Percentiles rank a stretch among this genome's conserved stretches.
Conservation (phyloP, 768 basidiomycete genomes). For the Tephrocybe sp. region DNA sequence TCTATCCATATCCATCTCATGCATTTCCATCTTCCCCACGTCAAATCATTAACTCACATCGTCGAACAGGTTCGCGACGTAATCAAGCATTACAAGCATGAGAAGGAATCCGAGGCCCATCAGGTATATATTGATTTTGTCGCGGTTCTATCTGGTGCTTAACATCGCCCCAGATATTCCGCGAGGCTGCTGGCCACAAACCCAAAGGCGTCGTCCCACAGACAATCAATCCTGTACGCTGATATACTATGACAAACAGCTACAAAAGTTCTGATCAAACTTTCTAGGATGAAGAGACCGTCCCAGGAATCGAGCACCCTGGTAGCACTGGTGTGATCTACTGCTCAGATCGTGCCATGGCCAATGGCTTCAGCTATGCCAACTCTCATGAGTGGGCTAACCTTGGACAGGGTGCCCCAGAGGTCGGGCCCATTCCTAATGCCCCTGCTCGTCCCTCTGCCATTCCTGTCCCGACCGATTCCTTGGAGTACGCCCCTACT, state of each 20-base stretch:
- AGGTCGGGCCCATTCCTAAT: constrained; percentile 80
- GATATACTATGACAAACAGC: neutral
- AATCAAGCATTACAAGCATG: constrained; percentile 66
- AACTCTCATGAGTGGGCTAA: constrained; percentile 82
- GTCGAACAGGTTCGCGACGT: constrained; percentile 65
- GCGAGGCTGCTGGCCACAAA: constrained; percentile 67
- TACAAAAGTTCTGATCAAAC: neutral
- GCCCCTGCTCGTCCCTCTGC: constrained; percentile 64
- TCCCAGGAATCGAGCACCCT: constrained; percentile 85
- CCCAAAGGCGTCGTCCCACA: constrained; percentile 64
- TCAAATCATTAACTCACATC: constrained; percentile 41
- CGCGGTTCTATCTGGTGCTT: constrained; percentile 1
- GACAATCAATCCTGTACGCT: constrained; percentile 64
- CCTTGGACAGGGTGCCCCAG: constrained; percentile 90
- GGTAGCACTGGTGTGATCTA: constrained; percentile 69
- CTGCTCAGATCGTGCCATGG: constrained; percentile 92
- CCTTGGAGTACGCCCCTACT: constrained; percentile 89
- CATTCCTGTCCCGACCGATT: constrained; percentile 66
- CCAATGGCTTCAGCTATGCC: constrained; percentile 86
- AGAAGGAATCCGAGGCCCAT: constrained; percentile 88
- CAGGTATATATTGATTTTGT: constrained; percentile 43
- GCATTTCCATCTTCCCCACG: constrained; percentile 47
- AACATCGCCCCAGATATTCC: constrained; percentile 57
- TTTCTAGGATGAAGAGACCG: constrained; percentile 80
- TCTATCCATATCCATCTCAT: constrained; percentile 19